A percentile compares a stretch with the other conserved stretches of the same genome.
phyloP scores from a whole-genome alignment of 768 basidiomycete species.

The Mycena belliarum region DNA sequence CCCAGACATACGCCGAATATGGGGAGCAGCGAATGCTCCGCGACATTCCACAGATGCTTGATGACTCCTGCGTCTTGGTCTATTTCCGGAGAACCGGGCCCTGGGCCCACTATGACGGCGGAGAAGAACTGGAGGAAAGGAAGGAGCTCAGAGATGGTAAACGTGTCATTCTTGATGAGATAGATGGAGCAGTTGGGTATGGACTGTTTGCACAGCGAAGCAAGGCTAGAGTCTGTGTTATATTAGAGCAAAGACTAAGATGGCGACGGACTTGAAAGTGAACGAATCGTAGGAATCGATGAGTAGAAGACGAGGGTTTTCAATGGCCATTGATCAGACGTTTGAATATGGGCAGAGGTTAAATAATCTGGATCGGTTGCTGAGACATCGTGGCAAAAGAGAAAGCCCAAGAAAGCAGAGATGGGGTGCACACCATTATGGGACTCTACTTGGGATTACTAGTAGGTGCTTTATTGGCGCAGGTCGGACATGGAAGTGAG shows the following conservation, averaged over 20 bases:
- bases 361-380: background rate
- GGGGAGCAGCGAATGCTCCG: slow-evolving; percentile 54
- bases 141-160: slow-evolving; percentile 50
- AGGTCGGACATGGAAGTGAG: background rate
- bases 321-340: slow-evolving; percentile 33
- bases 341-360: background rate
- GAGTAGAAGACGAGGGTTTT: slow-evolving; percentile 58
- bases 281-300: slow-evolving; percentile 89
- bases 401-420: background rate
- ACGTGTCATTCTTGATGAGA: slow-evolving; percentile 73
- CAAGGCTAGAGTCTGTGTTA: slow-evolving; percentile 50
- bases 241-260: background rate
- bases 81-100: slow-evolving; percentile 74
- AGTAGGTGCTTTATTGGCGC: background rate
- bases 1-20: slow-evolving; percentile 86
- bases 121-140: slow-evolving; percentile 62
- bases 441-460: background rate
- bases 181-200: slow-evolving; percentile 63
- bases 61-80: slow-evolving; percentile 68
- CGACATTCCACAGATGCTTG: slow-evolving; percentile 67
- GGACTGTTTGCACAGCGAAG: slow-evolving; percentile 63
- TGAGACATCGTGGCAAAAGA: background rate
- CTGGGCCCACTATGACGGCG: slow-evolving; percentile 74
- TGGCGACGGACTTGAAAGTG: slow-evolving; percentile 73
- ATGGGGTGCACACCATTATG: background rate